Base-by-base conservation (phyloP, 345 rosid species). In the Brassica juncea region DNA sequence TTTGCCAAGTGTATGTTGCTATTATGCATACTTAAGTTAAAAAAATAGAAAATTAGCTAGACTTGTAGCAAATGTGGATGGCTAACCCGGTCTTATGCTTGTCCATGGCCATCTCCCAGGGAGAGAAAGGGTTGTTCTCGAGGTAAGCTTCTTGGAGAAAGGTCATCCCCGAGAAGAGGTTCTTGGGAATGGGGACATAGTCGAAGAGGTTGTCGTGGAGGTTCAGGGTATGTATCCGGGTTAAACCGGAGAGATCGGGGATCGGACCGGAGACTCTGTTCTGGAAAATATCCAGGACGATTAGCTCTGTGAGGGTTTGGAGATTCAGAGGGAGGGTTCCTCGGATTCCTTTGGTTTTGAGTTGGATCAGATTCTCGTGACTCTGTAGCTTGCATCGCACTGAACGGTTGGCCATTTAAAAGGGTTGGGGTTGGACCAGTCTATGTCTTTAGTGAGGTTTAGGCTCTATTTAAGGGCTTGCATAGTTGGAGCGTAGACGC, bases 371-470 rank as follows among this genome's bases (percentile, higher is more conserved):
- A 95, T 93, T 21, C 80, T 68, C 8, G 79, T 77, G 0, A 93
- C 89, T 35, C 86, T 84, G 23, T 74, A 72, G 8, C 59, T 65
- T 0, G 37, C 11, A 9, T 65, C 52, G 76, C 96, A 93, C 2
- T 2, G 1, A 21, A 90, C 91, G 0, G 78, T 25, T 1, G 0
- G 0, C 96, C 98, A 91, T 2, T 76, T 7, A 62, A 96, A 95
- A 0, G 94, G 97, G 68, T 91, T 82, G n/a, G 89, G 58, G 68
- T 84, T 76, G 7, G 92, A 77, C 97, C 97, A 95, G 47, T 80
- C 82, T 32, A 91, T 76, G 30, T 68, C 77, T 11, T 74, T 0
- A 9, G 88, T 78, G 10, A 87, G 82, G 44, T 59, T 84, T 9
- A 87, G 80, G 67, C 80, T 82, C 14, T 72, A 72, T 75, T 81